These are phyloP conservation scores for Cephaloascus fragrans DNA, from an alignment of 805 yeast genomes.

Conservation along the genomic window DNA sequence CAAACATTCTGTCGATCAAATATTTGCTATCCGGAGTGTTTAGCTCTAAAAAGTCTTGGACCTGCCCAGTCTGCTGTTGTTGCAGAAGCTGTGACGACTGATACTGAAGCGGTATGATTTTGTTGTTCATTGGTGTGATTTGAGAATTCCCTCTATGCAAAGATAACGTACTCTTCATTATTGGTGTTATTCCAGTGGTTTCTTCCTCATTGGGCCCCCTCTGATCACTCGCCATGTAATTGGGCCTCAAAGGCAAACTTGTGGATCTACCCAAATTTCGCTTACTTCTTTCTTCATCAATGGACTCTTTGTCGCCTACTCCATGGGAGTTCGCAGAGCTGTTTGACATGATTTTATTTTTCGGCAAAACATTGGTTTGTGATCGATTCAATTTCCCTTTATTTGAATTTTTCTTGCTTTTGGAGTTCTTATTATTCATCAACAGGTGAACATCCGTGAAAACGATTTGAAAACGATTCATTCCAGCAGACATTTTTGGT, in stretches of 20 bases:
- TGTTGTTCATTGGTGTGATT: not conserved
- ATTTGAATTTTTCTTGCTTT: slow-evolving; percentile 5
- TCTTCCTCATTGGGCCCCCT: not conserved
- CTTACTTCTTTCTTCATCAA: not conserved
- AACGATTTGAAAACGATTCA: slow-evolving; percentile 28
- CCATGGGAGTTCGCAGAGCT: not conserved
- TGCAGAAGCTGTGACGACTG: too few relatives aligned
- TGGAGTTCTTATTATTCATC: slow-evolving; percentile 11
- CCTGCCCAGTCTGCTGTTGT: too few relatives aligned
- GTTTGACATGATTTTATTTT: not conserved
- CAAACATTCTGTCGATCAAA: not conserved
- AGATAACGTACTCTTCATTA: not conserved
- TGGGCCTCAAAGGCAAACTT: not conserved
- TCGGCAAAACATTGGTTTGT: not conserved
- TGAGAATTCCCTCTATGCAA: not conserved
- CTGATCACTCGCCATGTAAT: not conserved
- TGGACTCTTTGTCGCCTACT: not conserved
- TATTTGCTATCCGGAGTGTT: not conserved
- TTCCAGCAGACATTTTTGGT: slow-evolving; percentile 26
- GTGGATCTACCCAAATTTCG: not conserved
- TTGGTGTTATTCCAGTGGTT: not conserved
- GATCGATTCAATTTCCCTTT: not conserved
- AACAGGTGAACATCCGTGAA: slow-evolving; percentile 20
- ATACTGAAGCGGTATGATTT: not conserved
- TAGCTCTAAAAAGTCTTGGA: not conserved